Evolutionary conservation across 371 early-diverging fungal species (phyloP), one percentile per base, ranked within the genome.

Genomic region (Phascolomyces articulosus): DNA sequence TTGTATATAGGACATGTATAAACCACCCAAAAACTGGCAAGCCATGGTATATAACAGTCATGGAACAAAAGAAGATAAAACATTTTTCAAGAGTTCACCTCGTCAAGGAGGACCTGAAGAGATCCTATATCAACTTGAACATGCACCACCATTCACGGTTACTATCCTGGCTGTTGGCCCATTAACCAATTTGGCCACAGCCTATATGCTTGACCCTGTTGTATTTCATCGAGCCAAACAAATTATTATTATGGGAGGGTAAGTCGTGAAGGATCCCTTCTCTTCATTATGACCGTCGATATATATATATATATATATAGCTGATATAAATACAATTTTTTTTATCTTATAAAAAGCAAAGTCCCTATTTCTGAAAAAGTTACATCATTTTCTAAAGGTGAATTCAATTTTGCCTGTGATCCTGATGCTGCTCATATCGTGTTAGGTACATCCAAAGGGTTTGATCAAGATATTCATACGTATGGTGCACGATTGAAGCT

Each of bases 371-470:
- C n/a, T n/a, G n/a, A n/a, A n/a, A n/a, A n/a, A n/a, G n/a, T n/a
- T 40, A 44, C n/a, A 10, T 41, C 18, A 10, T 15, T 8, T 20
- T 18, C 40, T 28, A 23, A 21, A 34, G 84, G 80, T 7, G 87
- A 87, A 66, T 85, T 84, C 62, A 87, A 87, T 65, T 84, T 80
- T 60, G 70, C 74, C 11, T 74, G 78, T 13, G 83, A 83, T 60
- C 77, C 84, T 2, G 66, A 78, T 51, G 80, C 85, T 0, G 85
- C 84, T n/a, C 66, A 78, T 56, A 49, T 70, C 26, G 72, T 87
- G 0, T 16, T 84, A 40, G 64, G 70, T n/a, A 67, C 82, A 0
- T 80, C 81, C 7, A 59, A 65, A 34, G 68, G 73, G 11, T 73
- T 67, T 20, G 65, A 77, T 44, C 74, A 8, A 44, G 16, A 15